A percentile compares a stretch with the other conserved stretches of the same genome.
Evolutionary conservation across 1,284 basidiomycete species (phyloP).

Genomic region (Cryptococcus neoformans): DNA sequence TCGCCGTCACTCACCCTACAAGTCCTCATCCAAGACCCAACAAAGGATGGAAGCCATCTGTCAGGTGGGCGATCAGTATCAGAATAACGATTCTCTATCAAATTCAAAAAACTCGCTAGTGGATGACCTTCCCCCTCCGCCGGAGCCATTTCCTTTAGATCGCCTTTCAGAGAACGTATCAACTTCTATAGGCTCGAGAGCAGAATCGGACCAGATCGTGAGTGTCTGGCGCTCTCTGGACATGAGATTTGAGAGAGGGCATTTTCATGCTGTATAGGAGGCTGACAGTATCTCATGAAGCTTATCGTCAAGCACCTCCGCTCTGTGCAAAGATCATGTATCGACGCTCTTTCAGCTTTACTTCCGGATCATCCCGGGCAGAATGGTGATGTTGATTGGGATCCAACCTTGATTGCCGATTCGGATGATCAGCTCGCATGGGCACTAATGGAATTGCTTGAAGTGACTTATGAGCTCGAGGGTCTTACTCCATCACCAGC

Average conservation of each 20-base stretch:
- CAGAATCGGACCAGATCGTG: background rate
- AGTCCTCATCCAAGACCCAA: too few relatives aligned
- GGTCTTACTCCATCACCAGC: constrained; percentile 18
- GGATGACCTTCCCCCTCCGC: constrained; percentile 26
- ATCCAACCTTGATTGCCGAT: constrained; percentile 1
- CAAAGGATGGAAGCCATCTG: too few relatives aligned
- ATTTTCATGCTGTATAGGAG: background rate
- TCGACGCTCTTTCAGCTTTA: constrained; percentile 24
- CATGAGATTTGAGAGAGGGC: background rate
- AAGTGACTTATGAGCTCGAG: constrained; percentile 41
- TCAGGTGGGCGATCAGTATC: too few relatives aligned
- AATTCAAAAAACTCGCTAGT: too few relatives aligned
- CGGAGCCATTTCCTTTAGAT: constrained; percentile 28
- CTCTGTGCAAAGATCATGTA: constrained; percentile 29
- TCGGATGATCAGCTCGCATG: constrained; percentile 19
- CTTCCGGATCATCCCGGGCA: constrained; percentile 8
- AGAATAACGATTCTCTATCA: too few relatives aligned
- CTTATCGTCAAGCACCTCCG: constrained; percentile 13
- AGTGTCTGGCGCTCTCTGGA: background rate
- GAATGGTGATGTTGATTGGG: background rate
- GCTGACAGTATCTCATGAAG: background rate
- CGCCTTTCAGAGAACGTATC: background rate
- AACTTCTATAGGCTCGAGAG: too few relatives aligned
- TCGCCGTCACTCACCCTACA: too few relatives aligned
- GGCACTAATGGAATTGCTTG: constrained; percentile 35